phyloP scores from a whole-genome alignment of 306 rosid genomes.

The Cucurbita pepo region DNA sequence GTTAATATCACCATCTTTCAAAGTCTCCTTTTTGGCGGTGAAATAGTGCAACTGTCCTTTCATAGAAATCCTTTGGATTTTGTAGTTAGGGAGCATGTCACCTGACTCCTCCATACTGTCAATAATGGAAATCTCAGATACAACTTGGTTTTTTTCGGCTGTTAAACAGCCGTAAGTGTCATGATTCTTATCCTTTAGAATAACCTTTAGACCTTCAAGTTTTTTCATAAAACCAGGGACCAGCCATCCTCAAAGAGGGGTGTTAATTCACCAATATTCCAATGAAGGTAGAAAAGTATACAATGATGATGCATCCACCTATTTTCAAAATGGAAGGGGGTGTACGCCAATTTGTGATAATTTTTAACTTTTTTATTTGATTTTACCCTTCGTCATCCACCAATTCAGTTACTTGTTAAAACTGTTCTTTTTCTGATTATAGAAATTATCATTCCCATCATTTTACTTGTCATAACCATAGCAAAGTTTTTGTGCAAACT shows the following conservation, averaged over 20 bases:
- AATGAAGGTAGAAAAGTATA: neutral
- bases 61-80: neutral
- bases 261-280: neutral
- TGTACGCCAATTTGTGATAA: neutral
- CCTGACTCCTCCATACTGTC: neutral
- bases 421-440: neutral
- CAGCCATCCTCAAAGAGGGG: neutral
- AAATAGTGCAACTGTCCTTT: too few relatives aligned
- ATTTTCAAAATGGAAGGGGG: neutral
- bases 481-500: neutral
- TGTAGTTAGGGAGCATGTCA: neutral
- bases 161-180: neutral
- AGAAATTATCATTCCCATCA: neutral
- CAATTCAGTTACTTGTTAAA: neutral
- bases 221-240: neutral
- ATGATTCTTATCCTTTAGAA: neutral
- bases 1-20: neutral
- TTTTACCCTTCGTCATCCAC: neutral
- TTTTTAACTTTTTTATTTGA: neutral
- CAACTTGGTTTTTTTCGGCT: neutral
- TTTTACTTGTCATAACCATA: neutral
- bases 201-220: neutral
- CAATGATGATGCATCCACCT: neutral
- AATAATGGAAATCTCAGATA: neutral
- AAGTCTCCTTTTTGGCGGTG: neutral